Base-by-base conservation (phyloP, 192 early-diverging fungal species). In the Coemansia sp. region DNA sequence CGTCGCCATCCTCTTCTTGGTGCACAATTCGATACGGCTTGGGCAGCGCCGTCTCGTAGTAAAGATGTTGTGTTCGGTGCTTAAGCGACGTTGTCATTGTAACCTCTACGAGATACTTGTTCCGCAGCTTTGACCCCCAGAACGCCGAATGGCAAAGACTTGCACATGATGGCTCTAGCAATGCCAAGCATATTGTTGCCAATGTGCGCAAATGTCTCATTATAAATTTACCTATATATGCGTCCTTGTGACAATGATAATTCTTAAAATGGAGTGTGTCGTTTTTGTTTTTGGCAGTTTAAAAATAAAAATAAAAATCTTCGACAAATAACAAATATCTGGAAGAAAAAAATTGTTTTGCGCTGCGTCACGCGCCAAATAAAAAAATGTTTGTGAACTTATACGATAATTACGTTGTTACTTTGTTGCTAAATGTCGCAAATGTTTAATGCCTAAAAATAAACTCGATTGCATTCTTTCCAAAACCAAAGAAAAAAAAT, bases 1-100 rank as follows among this genome's bases (percentile, higher is more conserved):
- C 72, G 48, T 83, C 72, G 18, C 80, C 75, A n/a, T 74, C 71
- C 28, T 66, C 76, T 8, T 83, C 66, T 11, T 66, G 70, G 32
- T 83, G 80, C 72, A 83, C 80, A 51, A 83, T 77, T n/a, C 67
- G 67, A 51, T 83, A 77, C 9, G 75, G 80, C 59, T 77, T 83
- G 18, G 79, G 80, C 12, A 83, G 59, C 32, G 72, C 51, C 8
- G 80, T 83, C 43, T 83, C 79, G 58, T 83, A 72, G 36, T 74
- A 64, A n/a, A 83, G 20, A 35, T 83, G 80, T 22, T 33, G 34
- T 1, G 56, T 58, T 9, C 55, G 48, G 61, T 77, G 75, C 5
- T 28, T 76, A 8, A 77, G 37, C 37, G 75, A 63, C 7, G 68
- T 61, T 0, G 74, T 61, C 74, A 76, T 73, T 8, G 64, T 74